Base-by-base conservation (phyloP, 148 eudicot species). In the Chenopodium formosanum region DNA sequence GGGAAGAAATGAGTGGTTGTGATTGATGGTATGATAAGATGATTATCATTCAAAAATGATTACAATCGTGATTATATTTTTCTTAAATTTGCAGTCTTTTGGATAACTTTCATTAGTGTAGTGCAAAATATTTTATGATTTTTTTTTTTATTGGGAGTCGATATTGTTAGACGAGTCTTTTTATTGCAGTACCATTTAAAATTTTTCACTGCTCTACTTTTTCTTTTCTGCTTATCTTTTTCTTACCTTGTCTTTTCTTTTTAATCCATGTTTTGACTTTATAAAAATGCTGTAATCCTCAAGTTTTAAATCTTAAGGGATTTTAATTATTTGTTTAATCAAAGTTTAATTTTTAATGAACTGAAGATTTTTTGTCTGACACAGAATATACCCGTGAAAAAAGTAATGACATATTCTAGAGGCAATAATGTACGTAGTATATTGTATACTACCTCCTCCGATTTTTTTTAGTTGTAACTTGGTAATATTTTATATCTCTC, bases 1-100 rank as follows among this genome's bases (percentile, higher is more conserved):
- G 46, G 75, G 70, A 56, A 20, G 44, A 48, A 69, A 50, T 65
- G 37, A 73, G 74, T 50, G 67, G 74, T 5, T 56, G 78, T 32
- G 84, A 82, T 71, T 40, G 56, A 84, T 79, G 11, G 53, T 47
- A 76, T 82, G 90, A 91, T 90, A 91, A 88, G 88, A 86, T 88
- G 60, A 79, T 75, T 88, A 92, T 90, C 87, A 92, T 91, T 91
- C 89, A 81, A 85, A 85, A 88, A 92, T 92, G 89, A 91, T 92
- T 86, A 84, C 84, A 79, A 72, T 14, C 82, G 83, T 83, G 88
- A 83, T 88, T 71, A 90, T 83, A 56, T 16, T 56, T 81, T 78
- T 50, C 82, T 63, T 74, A 58, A n/a, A 16, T 7, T 40, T 75
- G 47, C 67, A 72, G 22, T 73, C 81, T 74, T 85, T 74, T 66